Base-by-base conservation (phyloP, 768 basidiomycete species). In the Galerina marginata region DNA sequence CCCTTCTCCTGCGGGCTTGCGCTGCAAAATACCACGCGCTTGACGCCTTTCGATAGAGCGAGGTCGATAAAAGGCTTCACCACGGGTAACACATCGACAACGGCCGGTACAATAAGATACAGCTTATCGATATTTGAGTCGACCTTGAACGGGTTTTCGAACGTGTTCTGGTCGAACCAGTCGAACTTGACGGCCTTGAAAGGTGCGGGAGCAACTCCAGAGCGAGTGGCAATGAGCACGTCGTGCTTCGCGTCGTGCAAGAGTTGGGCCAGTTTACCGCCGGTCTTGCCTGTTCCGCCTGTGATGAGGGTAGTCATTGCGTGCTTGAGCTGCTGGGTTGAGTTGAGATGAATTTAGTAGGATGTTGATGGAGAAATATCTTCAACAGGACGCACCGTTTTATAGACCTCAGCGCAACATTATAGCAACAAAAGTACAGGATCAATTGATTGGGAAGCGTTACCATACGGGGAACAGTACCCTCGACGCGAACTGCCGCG, bases 241-340 rank as follows among this genome's bases (percentile, higher is more conserved):
- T 69, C 65, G 20, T 67, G 58, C 7, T 62, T 64, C 1, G 72
- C 70, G 2, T 56, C 45, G 9, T 69, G 52, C 6, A 77, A 62
- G 23, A 71, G 61, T 0, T 64, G 64, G 26, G 74, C 74, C 15
- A 76, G 65, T n/a, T 55, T 63, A 5, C 51, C 51, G 4, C 72
- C 71, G 12, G 74, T 71, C 23, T 71, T 74, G 42, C 76, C 76
- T 25, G 73, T 75, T 23, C 72, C 75, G 11, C 76, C 76, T 36
- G 64, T 75, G 63, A 77, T 66, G 20, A 79, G 71, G 49, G 71
- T 75, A 2, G 75, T 67, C 77, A 78, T 76, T 33, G 29, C 7
- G 29, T 33, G 29, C 1, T 33, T 33, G 2, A 33, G 29, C 29
- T 33, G 29, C 7, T 33, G 29, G 2, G 29, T 33, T 3, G 29